Base-by-base conservation (phyloP, 2,329 filamentous ascomycete genomes). In the Ceratocystis albifundus region DNA sequence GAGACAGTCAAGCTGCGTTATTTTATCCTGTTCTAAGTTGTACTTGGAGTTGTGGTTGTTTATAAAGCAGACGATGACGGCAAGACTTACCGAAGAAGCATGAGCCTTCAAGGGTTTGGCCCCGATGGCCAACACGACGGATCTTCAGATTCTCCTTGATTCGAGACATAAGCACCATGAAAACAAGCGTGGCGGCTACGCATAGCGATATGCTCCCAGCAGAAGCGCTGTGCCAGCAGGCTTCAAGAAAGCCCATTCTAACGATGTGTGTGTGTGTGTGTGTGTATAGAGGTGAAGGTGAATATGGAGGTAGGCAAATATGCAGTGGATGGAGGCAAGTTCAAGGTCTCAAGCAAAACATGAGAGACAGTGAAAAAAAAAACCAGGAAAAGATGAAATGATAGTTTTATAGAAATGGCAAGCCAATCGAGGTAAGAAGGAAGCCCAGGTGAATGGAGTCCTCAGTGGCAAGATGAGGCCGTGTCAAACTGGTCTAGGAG, bases 71-170 rank as follows among this genome's bases (percentile, higher is more conserved):
- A 20, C 22, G 20, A 4, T 30, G 59, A 25, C 22, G 10, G 17
- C 53, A n/a, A 12, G 30, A 46, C 22, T 62, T 65, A 8, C 66
- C 55, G 5, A 57, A 46, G 44, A 65, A 32, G 20, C 55, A 64
- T n/a, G 28, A 25, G 22, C 46, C 61, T 20, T 55, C 28, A n/a
- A 64, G 61, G 3, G 12, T 57, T 4, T 57, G 65, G 32, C 36
- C 64, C 12, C 53, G 55, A 30, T 32, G 20, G 44, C 64, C 64
- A 17, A 67, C 36, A 61, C 55, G 64, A 22, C 64, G 55, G 53
- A 65, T 65, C 15, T 44, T 3, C 10, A 70, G 76, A 71, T 70
- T 83, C 82, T 78, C 55, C 78, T 77, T 0, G 82, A 66, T 7
- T 59, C 55, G 30, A 30, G 55, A 32, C 28, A 20, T 28, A 36